A percentile compares a stretch with the other conserved stretches of the same genome.
Evolutionary conservation across 352 stramenopile genomes (phyloP).

Genomic region (Pythium rhizo-oryzae): DNA sequence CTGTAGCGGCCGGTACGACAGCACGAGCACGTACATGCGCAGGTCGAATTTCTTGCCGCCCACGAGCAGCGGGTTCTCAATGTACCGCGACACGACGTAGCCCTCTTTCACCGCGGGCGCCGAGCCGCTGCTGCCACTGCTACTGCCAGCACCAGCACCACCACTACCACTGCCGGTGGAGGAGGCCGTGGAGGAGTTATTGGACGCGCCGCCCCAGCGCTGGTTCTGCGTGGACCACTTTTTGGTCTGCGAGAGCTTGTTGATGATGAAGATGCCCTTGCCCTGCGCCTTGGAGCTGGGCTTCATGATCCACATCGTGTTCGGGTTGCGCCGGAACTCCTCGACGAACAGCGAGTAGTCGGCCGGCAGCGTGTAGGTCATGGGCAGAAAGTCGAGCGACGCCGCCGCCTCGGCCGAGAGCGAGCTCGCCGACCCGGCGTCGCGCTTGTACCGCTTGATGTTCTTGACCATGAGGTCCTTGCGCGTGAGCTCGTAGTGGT

Average conservation of each 20-base stretch:
- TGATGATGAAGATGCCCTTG: conserved; percentile 95
- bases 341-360: conserved; percentile 95
- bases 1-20: conserved; percentile 87
- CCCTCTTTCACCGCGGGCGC: conserved; percentile 73
- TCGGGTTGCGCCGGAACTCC: conserved; percentile 82
- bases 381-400: conserved; percentile 81
- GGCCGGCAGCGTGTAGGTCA: conserved; percentile 91
- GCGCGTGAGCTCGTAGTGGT: conserved; percentile 92
- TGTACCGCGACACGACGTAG: conserved; percentile 92
- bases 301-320: conserved; percentile 96
- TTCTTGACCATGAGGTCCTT: conserved; percentile 96
- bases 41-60: conserved; percentile 95
- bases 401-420: conserved; percentile 13
- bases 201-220: conserved; percentile 39
- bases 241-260: conserved; percentile 92
- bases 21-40: conserved; percentile 92
- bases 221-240: conserved; percentile 83
- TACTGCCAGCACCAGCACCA: conserved; percentile 7
- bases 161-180: neutral
- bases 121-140: conserved; percentile 26
- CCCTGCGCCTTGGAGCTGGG: conserved; percentile 89
- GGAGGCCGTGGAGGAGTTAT: neutral
- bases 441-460: conserved; percentile 89
- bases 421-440: conserved; percentile 33
- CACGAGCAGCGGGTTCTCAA: conserved; percentile 89